Conservation (phyloP, 192 early-diverging fungal species). For the Gigaspora rosea region DNA sequence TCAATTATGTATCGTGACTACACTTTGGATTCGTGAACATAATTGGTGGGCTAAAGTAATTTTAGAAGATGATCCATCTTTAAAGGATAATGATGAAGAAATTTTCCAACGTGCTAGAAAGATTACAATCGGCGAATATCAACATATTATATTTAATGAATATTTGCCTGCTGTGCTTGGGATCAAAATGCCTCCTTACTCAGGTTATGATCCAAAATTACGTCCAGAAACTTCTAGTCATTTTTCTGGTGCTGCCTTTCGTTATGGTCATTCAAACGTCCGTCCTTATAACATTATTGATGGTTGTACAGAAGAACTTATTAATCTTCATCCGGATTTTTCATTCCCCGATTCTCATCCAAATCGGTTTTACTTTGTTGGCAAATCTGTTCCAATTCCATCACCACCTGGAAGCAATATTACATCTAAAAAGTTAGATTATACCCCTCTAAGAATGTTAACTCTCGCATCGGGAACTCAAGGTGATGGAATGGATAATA, state of each 20-base stretch:
- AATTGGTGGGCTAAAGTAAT: neutral
- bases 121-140: constrained; percentile 8
- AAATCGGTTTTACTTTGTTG: constrained; percentile 17
- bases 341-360: neutral
- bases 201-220: neutral
- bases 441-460: constrained; percentile 12
- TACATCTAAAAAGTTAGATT: neutral
- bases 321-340: neutral
- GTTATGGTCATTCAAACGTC: constrained; percentile 16
- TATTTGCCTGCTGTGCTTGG: constrained; percentile 6
- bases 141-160: constrained; percentile 12
- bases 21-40: constrained; percentile 21
- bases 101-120: constrained; percentile 1
- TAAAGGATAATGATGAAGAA: constrained; percentile 6
- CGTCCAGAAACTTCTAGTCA: neutral
- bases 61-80: neutral
- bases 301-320: constrained; percentile 1
- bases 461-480: neutral
- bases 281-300: constrained; percentile 13
- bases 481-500: constrained; percentile 12
- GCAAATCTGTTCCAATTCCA: neutral
- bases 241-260: constrained; percentile 4
- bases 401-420: too few relatives aligned
- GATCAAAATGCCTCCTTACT: constrained; percentile 6
- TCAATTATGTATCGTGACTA: constrained; percentile 5